Evolutionary conservation across 306 rosid genomes (phyloP).

Genomic region (Alnus glutinosa): DNA sequence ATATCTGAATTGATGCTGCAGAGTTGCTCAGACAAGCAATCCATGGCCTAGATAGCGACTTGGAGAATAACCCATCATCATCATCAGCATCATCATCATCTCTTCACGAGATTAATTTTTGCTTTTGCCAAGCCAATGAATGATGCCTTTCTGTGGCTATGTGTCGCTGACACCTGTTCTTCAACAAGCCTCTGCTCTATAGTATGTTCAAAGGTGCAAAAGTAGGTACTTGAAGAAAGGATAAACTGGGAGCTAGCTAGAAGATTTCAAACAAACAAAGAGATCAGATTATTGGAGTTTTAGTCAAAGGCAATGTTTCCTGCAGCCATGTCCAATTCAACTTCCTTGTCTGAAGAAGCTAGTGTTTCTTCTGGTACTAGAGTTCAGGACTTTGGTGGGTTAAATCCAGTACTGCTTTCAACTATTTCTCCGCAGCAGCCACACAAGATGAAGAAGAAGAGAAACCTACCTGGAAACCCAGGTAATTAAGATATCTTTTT

Average conservation of each 20-base stretch:
- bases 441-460: conserved; percentile 67
- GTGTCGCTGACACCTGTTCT: conserved; percentile 39
- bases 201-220: conserved; percentile 27
- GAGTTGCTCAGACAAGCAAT: conserved; percentile 59
- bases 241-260: too few relatives aligned
- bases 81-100: conserved; percentile 30
- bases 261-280: conserved; percentile 36
- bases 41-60: conserved; percentile 68
- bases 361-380: conserved; percentile 58
- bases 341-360: conserved; percentile 70
- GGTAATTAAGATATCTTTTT: conserved; percentile 35
- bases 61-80: conserved; percentile 54
- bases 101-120: conserved; percentile 46
- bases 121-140: conserved; percentile 34
- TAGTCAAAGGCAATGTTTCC: conserved; percentile 66
- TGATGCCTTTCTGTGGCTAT: conserved; percentile 49
- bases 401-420: conserved; percentile 41
- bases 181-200: conserved; percentile 29
- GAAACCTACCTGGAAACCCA: conserved; percentile 91
- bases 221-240: conserved; percentile 12
- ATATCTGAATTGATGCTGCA: conserved; percentile 39
- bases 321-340: conserved; percentile 67
- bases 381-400: conserved; percentile 54
- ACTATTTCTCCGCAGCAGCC: conserved; percentile 41
- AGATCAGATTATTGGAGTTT: conserved; percentile 50